Evolutionary conservation across 768 basidiomycete genomes (phyloP).

Genomic region (Pleurotus giganteus): DNA sequence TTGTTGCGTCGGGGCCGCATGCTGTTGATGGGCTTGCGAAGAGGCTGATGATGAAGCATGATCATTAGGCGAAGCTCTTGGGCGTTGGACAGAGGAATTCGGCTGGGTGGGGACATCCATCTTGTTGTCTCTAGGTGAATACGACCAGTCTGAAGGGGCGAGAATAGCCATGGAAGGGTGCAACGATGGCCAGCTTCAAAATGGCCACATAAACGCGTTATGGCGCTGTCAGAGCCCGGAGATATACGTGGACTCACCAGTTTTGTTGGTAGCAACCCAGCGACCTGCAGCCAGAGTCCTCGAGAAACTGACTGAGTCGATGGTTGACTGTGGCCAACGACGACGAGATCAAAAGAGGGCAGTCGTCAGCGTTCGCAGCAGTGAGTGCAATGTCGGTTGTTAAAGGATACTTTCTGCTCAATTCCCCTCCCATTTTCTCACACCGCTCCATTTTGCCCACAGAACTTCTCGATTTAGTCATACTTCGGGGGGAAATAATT

Average conservation of each 20-base stretch:
- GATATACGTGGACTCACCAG: conserved; percentile 10
- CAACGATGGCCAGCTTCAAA: conserved; percentile 10
- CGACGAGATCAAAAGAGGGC: conserved; percentile 1
- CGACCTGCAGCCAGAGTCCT: conserved; percentile 6
- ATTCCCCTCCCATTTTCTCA: not conserved
- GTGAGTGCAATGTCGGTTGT: conserved; percentile 4
- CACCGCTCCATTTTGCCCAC: not conserved
- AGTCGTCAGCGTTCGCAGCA: conserved; percentile 10
- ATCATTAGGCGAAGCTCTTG: conserved; percentile 64
- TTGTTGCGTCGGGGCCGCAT: conserved; percentile 27
- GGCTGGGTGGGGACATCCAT: conserved; percentile 51
- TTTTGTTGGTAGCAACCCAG: not conserved
- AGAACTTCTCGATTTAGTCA: not conserved
- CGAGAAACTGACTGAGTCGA: not conserved
- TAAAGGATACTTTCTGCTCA: conserved; percentile 8
- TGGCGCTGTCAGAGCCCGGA: conserved; percentile 8
- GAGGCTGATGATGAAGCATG: conserved; percentile 27
- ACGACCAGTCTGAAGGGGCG: conserved; percentile 73
- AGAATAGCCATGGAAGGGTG: conserved; percentile 71
- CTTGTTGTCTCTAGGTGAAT: conserved; percentile 56
- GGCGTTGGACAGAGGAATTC: conserved; percentile 43
- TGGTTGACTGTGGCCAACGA: conserved; percentile 7
- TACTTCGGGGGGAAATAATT: not conserved
- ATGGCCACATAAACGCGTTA: conserved; percentile 8
- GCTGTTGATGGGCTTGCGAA: conserved; percentile 20